These are phyloP conservation scores for Ophiognomonia clavigignenti-juglandacearum DNA, from an alignment of 2,329 filamentous ascomycete species.

Conservation along the genomic window DNA sequence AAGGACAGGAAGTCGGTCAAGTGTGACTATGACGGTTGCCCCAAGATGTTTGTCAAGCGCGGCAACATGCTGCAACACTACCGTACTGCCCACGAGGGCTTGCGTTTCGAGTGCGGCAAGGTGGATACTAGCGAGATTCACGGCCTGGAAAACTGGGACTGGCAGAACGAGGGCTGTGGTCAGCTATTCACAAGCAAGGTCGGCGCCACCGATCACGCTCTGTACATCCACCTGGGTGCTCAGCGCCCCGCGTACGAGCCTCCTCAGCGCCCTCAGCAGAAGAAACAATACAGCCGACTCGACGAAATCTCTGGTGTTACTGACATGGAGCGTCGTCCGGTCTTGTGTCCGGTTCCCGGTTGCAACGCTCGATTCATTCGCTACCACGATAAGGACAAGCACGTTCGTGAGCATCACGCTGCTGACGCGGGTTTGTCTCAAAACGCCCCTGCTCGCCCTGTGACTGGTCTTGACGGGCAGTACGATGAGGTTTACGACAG, in stretches of 20 bases:
- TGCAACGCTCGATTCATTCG: slow-evolving; percentile 45
- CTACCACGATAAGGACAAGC: slow-evolving; percentile 44
- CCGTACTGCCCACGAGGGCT: slow-evolving; percentile 69
- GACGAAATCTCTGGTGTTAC: slow-evolving; percentile 38
- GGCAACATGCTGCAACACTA: slow-evolving; percentile 82
- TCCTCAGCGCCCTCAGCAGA: neutral
- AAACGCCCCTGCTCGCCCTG: no score
- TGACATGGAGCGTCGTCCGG: slow-evolving; percentile 33
- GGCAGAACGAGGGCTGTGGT: slow-evolving; percentile 64
- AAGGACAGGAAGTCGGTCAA: slow-evolving; percentile 60
- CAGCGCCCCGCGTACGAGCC: slow-evolving; percentile 33
- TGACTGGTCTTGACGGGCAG: no score
- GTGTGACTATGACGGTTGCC: slow-evolving; percentile 66
- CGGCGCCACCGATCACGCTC: slow-evolving; percentile 77
- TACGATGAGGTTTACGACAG: no score
- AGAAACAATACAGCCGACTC: slow-evolving; percentile 27
- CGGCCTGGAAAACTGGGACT: slow-evolving; percentile 59
- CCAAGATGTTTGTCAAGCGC: slow-evolving; percentile 72
- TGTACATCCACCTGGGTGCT: slow-evolving; percentile 70
- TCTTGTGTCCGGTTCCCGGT: slow-evolving; percentile 36
- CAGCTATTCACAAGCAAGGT: slow-evolving; percentile 72
- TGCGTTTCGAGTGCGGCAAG: slow-evolving; percentile 74
- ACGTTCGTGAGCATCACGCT: slow-evolving; percentile 32
- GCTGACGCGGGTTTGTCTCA: neutral
- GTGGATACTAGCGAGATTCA: slow-evolving; percentile 53